Conservation (phyloP, 1,139 yeast species). For the Suhomyces maxii region DNA sequence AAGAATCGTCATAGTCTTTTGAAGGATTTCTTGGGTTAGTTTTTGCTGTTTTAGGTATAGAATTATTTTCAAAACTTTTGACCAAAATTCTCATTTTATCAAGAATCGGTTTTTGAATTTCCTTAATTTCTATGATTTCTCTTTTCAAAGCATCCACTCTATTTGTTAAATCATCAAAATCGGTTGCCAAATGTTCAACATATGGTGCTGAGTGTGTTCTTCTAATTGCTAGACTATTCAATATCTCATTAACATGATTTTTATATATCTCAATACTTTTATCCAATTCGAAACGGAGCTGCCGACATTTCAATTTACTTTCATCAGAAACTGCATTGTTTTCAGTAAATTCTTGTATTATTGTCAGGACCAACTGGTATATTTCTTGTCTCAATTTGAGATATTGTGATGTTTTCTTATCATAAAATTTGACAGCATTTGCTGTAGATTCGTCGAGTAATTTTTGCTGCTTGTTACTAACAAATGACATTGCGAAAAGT, state of each 20-base stretch:
- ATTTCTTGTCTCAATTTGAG: constrained; percentile 37
- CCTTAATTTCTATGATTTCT: constrained; percentile 28
- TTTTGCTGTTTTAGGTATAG: constrained; percentile 8
- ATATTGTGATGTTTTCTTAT: constrained; percentile 34
- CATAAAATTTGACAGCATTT: constrained; percentile 35
- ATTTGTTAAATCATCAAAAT: constrained; percentile 21
- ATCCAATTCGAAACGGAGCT: constrained; percentile 30
- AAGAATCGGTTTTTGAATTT: constrained; percentile 38
- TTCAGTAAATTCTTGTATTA: constrained; percentile 12
- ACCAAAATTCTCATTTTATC: constrained; percentile 34
- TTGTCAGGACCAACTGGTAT: constrained; percentile 21
- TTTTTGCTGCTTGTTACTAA: constrained; percentile 33
- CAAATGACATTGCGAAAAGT: constrained; percentile 23
- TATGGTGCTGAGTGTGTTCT: constrained; percentile 19
- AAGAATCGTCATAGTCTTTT: constrained; percentile 11
- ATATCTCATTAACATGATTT: constrained; percentile 26
- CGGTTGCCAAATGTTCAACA: constrained; percentile 21
- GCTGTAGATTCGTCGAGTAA: constrained; percentile 35
- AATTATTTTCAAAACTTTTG: constrained; percentile 24
- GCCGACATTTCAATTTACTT: constrained; percentile 17
- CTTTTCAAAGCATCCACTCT: constrained; percentile 20
- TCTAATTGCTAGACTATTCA: constrained; percentile 21
- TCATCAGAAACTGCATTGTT: constrained; percentile 8
- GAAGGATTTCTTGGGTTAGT: constrained; percentile 8
- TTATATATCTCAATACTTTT: constrained; percentile 26